Percentiles rank a stretch among this genome's conserved stretches.
Evolutionary conservation across 2,329 filamentous ascomycete genomes (phyloP).

Genomic region (Colletotrichum eleusines): DNA sequence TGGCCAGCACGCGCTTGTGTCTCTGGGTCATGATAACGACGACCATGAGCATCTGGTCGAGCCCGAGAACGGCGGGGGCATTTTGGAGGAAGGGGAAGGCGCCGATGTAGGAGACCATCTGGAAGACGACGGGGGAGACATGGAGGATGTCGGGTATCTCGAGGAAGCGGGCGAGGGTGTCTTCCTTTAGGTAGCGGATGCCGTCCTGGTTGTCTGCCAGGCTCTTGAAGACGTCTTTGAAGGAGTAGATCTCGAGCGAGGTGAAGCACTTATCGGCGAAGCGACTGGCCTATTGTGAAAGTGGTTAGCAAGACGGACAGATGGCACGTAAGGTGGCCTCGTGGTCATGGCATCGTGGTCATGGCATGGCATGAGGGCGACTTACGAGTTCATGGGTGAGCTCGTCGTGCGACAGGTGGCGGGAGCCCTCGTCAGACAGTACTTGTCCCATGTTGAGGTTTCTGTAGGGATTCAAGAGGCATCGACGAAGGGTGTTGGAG

Average conservation of each 20-base stretch:
- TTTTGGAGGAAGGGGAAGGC: constrained; percentile 80
- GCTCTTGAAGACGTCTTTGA: constrained; percentile 78
- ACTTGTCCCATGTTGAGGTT: constrained; percentile 63
- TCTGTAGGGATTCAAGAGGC: neutral
- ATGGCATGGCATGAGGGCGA: constrained; percentile 1
- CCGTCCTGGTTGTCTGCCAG: constrained; percentile 74
- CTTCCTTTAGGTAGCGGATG: constrained; percentile 76
- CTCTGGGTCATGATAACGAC: constrained; percentile 79
- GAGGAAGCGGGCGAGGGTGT: constrained; percentile 78
- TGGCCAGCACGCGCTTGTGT: constrained; percentile 72
- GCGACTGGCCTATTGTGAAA: constrained; percentile 62
- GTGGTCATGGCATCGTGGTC: too few species aligned
- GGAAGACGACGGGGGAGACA: constrained; percentile 76
- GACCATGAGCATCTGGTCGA: constrained; percentile 78
- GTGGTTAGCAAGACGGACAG: constrained; percentile 24
- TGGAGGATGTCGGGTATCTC: constrained; percentile 78
- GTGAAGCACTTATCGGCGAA: constrained; percentile 80
- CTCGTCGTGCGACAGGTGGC: constrained; percentile 63
- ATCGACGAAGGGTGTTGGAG: neutral
- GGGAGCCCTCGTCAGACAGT: constrained; percentile 60
- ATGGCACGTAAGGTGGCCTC: neutral
- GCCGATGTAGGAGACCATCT: constrained; percentile 77
- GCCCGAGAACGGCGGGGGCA: constrained; percentile 76
- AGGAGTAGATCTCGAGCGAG: constrained; percentile 77
- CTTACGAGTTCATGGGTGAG: constrained; percentile 65